These are phyloP conservation scores for Leptomonas pyrrhocoris DNA, from an alignment of 208 protist species.

Conservation along the genomic window DNA sequence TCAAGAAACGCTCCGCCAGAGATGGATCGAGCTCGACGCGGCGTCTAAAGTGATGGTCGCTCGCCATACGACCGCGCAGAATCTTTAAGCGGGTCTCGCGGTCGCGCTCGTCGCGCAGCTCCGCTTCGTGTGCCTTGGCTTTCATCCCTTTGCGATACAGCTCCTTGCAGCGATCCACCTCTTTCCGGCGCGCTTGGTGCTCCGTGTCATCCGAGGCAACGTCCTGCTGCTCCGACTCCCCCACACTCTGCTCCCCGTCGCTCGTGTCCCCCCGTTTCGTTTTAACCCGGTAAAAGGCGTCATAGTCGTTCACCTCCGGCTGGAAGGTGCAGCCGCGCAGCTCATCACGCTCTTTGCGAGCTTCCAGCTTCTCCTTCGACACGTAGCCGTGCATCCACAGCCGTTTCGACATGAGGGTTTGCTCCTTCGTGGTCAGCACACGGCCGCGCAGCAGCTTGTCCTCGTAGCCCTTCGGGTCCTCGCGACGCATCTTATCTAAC, in stretches of 20 bases:
- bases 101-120: constrained; percentile 42
- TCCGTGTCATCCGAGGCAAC: background rate
- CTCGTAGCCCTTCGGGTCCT: constrained; percentile 31
- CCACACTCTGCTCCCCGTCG: background rate
- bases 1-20: constrained; percentile 83
- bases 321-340: constrained; percentile 58
- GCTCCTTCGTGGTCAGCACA: constrained; percentile 41
- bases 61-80: constrained; percentile 64
- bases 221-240: background rate
- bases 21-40: constrained; percentile 84
- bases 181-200: background rate
- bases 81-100: constrained; percentile 49
- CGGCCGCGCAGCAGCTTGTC: constrained; percentile 41
- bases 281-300: background rate
- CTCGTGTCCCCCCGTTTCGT: background rate
- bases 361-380: constrained; percentile 42
- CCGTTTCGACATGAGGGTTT: constrained; percentile 37
- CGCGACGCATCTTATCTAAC: constrained; percentile 39
- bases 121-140: constrained; percentile 24
- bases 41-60: constrained; percentile 85
- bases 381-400: constrained; percentile 52
- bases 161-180: constrained; percentile 45
- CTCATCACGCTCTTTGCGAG: constrained; percentile 32
- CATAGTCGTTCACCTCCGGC: constrained; percentile 44
- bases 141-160: constrained; percentile 53